Conservation (phyloP, 1,284 basidiomycete genomes). For the Boletellus dicymbophilus region DNA sequence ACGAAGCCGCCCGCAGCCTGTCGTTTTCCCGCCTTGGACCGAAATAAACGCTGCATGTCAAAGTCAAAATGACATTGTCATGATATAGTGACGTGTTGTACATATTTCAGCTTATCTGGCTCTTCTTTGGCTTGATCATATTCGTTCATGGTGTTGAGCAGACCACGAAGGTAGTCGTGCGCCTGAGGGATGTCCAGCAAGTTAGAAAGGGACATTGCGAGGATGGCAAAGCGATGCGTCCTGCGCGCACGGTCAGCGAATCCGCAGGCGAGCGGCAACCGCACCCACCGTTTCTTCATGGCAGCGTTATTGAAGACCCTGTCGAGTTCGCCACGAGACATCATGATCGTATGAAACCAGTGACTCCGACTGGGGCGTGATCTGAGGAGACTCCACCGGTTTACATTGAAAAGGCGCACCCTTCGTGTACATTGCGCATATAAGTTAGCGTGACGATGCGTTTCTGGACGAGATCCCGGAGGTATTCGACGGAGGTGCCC, state of each 20-base stretch:
- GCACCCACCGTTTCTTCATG: slow-evolving; percentile 74
- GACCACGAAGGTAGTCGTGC: slow-evolving; percentile 72
- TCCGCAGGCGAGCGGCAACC: neutral
- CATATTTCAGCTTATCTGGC: slow-evolving; percentile 78
- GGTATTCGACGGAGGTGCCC: slow-evolving; percentile 72
- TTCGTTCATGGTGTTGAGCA: slow-evolving; percentile 72
- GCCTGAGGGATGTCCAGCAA: slow-evolving; percentile 79
- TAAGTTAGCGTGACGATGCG: slow-evolving; percentile 83
- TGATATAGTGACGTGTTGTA: slow-evolving; percentile 34
- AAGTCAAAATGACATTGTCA: slow-evolving; percentile 3
- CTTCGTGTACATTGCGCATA: slow-evolving; percentile 81
- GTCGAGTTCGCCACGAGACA: slow-evolving; percentile 73
- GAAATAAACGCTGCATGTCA: slow-evolving; percentile 55
- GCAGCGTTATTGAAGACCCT: slow-evolving; percentile 69
- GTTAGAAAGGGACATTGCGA: slow-evolving; percentile 83
- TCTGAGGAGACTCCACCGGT: slow-evolving; percentile 8
- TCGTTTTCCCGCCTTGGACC: slow-evolving; percentile 53
- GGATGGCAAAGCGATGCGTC: slow-evolving; percentile 75
- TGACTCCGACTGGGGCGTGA: slow-evolving; percentile 61
- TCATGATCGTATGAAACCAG: slow-evolving; percentile 88
- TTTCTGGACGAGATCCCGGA: slow-evolving; percentile 79
- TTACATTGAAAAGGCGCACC: slow-evolving; percentile 48
- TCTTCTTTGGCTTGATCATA: slow-evolving; percentile 82
- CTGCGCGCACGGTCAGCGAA: slow-evolving; percentile 37
- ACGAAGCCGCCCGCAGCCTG: slow-evolving; percentile 49